phyloP scores from a whole-genome alignment of 495 filamentous ascomycete genomes.

The Aspergillus cristatus region DNA sequence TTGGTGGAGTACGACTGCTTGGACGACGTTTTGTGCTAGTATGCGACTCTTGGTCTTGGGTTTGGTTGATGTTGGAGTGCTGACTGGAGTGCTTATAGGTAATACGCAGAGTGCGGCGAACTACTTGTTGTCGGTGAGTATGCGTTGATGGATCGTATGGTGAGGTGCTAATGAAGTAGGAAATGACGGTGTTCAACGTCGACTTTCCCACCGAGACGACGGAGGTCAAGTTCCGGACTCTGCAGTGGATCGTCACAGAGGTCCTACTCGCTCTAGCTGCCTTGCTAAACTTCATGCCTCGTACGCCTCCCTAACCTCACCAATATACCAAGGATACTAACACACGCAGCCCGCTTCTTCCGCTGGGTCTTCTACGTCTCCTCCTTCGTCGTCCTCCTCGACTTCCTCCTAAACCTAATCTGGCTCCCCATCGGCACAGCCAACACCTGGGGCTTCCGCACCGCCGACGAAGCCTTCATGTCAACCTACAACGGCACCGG shows the following conservation, averaged over 20 bases:
- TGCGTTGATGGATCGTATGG: not conserved
- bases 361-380: slow-evolving; percentile 40
- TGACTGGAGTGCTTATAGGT: slow-evolving; percentile 4
- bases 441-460: slow-evolving; percentile 47
- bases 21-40: slow-evolving; percentile 48
- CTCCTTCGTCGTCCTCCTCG: slow-evolving; percentile 39
- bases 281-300: slow-evolving; percentile 36
- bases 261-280: slow-evolving; percentile 37
- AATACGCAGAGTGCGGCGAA: slow-evolving; percentile 46
- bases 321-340: not conserved
- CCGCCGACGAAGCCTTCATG: slow-evolving; percentile 46
- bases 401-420: slow-evolving; percentile 48
- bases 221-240: slow-evolving; percentile 43
- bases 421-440: slow-evolving; percentile 46
- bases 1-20: slow-evolving; percentile 52
- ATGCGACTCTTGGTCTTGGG: too few relatives aligned
- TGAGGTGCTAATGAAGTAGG: slow-evolving; percentile 17
- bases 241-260: slow-evolving; percentile 48
- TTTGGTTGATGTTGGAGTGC: too few relatives aligned
- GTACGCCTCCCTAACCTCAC: slow-evolving; percentile 15
- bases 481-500: slow-evolving; percentile 49
- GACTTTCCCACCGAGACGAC: slow-evolving; percentile 38
- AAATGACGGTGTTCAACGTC: slow-evolving; percentile 44
- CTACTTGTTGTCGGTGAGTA: slow-evolving; percentile 39
- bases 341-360: slow-evolving; percentile 28